Evolutionary conservation across 306 rosid genomes (phyloP).

Genomic region (Albizia julibrissin): DNA sequence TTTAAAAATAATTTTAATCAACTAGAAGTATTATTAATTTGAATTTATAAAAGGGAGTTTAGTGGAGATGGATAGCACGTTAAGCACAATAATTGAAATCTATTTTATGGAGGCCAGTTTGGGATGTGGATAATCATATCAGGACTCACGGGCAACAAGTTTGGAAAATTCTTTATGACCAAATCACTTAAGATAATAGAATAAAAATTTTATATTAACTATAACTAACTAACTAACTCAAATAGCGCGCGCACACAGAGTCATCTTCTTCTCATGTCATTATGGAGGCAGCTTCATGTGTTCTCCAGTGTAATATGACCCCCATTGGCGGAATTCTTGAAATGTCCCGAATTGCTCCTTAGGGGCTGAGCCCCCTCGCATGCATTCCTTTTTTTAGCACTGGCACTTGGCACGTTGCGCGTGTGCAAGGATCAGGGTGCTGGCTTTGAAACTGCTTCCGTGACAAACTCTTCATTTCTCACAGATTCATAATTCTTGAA

Average conservation of each 20-base stretch:
- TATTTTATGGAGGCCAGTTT: neutral
- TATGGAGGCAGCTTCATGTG: neutral
- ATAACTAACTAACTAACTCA: too few species aligned
- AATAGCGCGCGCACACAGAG: too few species aligned
- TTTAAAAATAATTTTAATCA: neutral
- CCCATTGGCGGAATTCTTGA: too few species aligned
- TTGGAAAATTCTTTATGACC: neutral
- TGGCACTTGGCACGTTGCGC: too few species aligned
- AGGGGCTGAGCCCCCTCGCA: too few species aligned
- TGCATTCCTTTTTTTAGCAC: too few species aligned
- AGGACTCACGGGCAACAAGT: conserved; percentile 30
- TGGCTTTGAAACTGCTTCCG: neutral
- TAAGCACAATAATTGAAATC: neutral
- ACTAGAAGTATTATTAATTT: neutral
- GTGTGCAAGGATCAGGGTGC: too few species aligned
- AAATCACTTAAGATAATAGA: neutral
- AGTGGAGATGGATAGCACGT: conserved; percentile 5
- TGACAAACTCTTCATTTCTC: neutral
- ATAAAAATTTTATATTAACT: neutral
- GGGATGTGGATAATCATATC: neutral
- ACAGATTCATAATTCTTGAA: neutral
- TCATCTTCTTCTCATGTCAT: neutral
- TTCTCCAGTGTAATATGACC: neutral
- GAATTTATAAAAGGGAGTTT: neutral
- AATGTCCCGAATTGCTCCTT: too few species aligned